Base-by-base conservation (phyloP, 164 flowering plant genomes). In the Taxillus chinensis region DNA sequence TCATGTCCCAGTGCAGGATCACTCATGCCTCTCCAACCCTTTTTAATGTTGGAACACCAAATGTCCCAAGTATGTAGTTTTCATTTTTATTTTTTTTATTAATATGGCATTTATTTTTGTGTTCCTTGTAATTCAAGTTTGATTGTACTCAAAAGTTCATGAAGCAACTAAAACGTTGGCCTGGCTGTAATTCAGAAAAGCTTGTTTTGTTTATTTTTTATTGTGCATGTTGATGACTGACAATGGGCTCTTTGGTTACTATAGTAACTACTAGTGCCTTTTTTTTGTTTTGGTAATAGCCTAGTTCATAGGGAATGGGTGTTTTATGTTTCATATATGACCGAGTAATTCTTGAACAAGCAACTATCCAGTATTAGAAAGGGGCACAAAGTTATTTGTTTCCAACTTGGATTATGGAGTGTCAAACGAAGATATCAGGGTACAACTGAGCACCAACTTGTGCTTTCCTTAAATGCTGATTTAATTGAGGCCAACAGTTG, bases 1-100 rank as follows among this genome's bases (percentile, higher is more conserved):
- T 91, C 71, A 87, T 95, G 96, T 95, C 99, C 54, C 99, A 95
- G 64, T 75, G 97, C 57, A 89, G 97, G 99, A 91, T 91, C 78
- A 89, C 96, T 50, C 99, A 91, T 87, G 99, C 99, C 13, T 91
- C 99, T 55, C 99, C 99, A 2, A 95, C 99, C 17, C 91, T 91
- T 61, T 95, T 95, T 73, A 91, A 91, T 79, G 86, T 92, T 27
- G 99, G 97, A 65, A 95, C 99, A 43, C 96, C 97, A 56, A 86
- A 93, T n/a, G 71, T 96, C 99, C 41, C 99, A 93, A 74, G 99
- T 93, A 84, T 62, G 73, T 68, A 45, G 41, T n/a, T n/a, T n/a
- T n/a, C n/a, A n/a, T n/a, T n/a, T n/a, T n/a, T n/a, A n/a, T n/a
- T n/a, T n/a, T 42, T 3, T 49, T 49, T 13, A 4, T 41, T 43